These are phyloP conservation scores for Aspergillus sparsus DNA, from an alignment of 495 filamentous ascomycete genomes.

Conservation along the genomic window DNA sequence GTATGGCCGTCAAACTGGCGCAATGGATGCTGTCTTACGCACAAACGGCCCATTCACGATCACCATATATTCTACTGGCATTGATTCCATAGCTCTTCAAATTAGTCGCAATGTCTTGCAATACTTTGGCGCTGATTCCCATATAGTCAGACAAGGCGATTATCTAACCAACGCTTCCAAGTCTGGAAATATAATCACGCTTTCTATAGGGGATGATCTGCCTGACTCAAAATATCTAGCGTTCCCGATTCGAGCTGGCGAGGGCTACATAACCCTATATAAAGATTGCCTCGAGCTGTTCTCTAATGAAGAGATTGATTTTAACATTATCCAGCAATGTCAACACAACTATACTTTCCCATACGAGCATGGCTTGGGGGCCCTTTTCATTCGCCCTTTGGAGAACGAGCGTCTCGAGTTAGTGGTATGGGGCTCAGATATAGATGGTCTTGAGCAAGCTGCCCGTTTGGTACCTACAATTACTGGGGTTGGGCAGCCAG, in stretches of 20 bases:
- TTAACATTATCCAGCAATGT: conserved; percentile 1
- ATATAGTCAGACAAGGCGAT: conserved; percentile 32
- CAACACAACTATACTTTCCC: conserved; percentile 18
- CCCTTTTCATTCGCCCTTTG: conserved; percentile 52
- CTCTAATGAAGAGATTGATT: neutral
- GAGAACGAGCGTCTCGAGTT: conserved; percentile 50
- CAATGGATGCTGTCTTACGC: conserved; percentile 53
- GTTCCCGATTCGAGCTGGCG: conserved; percentile 25
- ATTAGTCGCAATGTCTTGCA: conserved; percentile 61
- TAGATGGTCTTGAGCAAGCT: conserved; percentile 47
- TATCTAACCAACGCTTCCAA: neutral
- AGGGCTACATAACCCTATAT: conserved; percentile 17
- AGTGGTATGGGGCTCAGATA: conserved; percentile 56
- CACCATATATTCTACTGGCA: conserved; percentile 28
- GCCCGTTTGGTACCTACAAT: conserved; percentile 57
- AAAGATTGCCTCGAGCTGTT: neutral
- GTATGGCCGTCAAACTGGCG: conserved; percentile 49
- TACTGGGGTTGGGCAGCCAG: conserved; percentile 61
- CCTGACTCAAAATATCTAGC: conserved; percentile 9
- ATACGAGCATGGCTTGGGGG: conserved; percentile 41
- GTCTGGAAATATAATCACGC: conserved; percentile 37
- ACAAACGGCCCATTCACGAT: conserved; percentile 49
- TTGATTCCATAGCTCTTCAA: conserved; percentile 47
- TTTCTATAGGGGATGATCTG: conserved; percentile 28
- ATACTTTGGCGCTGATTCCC: conserved; percentile 59